Conservation (phyloP, 805 yeast genomes). For the Sugiyamaella floridensis region DNA sequence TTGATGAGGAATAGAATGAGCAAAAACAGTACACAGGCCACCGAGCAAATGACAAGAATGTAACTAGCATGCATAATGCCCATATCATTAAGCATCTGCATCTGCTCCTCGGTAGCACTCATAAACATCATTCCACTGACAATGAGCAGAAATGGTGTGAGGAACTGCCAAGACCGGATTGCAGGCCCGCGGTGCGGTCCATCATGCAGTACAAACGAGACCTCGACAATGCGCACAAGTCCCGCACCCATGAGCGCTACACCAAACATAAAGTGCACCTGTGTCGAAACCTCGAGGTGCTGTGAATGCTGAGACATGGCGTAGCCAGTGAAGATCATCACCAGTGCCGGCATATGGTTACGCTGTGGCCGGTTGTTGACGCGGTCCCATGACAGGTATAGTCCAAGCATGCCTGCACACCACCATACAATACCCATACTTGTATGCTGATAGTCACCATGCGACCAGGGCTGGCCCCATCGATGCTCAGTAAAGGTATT, state of each 20-base stretch:
- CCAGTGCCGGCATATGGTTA: conserved; percentile 70
- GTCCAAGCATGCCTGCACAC: conserved; percentile 85
- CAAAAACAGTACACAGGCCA: conserved; percentile 63
- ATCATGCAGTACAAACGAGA: conserved; percentile 68
- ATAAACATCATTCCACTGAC: conserved; percentile 77
- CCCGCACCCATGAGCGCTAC: conserved; percentile 75
- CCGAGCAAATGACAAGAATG: conserved; percentile 60
- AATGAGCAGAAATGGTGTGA: conserved; percentile 76
- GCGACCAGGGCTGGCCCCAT: conserved; percentile 92
- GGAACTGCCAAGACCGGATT: conserved; percentile 68
- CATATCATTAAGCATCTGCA: conserved; percentile 57
- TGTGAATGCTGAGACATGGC: conserved; percentile 91
- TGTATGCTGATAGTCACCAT: conserved; percentile 92
- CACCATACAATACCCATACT: conserved; percentile 97
- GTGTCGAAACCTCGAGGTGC: conserved; percentile 66
- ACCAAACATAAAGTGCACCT: conserved; percentile 85
- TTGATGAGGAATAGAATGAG: conserved; percentile 58
- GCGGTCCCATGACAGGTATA: conserved; percentile 63
- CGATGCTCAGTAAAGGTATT: conserved; percentile 95
- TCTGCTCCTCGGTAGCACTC: conserved; percentile 90
- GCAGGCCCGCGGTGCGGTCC: conserved; percentile 15
- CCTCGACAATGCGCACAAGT: conserved; percentile 65
- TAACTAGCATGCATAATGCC: conserved; percentile 85
- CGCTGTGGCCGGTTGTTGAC: conserved; percentile 41
- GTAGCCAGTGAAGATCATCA: conserved; percentile 85